Percentiles rank a stretch among this genome's conserved stretches.
Evolutionary conservation across 495 filamentous ascomycete genomes (phyloP).

Genomic region (Aspergillus homomorphus): DNA sequence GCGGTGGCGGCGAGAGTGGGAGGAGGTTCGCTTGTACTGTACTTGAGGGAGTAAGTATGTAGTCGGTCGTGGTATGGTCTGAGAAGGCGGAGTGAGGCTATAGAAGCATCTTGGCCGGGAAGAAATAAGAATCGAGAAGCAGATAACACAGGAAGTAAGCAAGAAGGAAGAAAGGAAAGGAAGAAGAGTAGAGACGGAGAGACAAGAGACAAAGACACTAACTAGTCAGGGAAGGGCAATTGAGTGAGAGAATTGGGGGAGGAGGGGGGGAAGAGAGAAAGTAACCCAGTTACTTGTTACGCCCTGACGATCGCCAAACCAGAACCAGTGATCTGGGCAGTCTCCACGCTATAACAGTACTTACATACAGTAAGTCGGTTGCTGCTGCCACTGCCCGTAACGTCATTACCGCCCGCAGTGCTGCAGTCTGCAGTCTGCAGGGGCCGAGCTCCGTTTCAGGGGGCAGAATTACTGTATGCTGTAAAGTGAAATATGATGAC

Average conservation of each 20-base stretch:
- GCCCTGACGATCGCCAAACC: constrained; percentile 21
- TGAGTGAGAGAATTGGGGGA: constrained; percentile 6
- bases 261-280: not conserved
- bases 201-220: constrained; percentile 2
- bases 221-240: constrained; percentile 2
- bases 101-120: constrained; percentile 19
- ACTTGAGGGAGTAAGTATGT: not conserved
- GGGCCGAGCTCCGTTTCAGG: constrained; percentile 3
- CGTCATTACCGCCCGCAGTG: constrained; percentile 2
- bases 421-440: constrained; percentile 3
- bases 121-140: not conserved
- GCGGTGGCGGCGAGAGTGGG: constrained; percentile 9
- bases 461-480: constrained; percentile 1
- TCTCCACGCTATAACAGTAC: constrained; percentile 12
- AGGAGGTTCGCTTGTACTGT: constrained; percentile 6
- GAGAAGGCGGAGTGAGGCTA: constrained; percentile 11
- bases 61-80: not conserved
- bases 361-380: too few species aligned
- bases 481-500: not conserved
- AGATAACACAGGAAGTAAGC: constrained; percentile 1
- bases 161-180: constrained; percentile 2
- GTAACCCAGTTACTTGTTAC: constrained; percentile 5
- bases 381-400: not conserved
- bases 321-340: constrained; percentile 16
- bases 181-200: not conserved